Base-by-base conservation (phyloP, 1,284 basidiomycete species). In the Malassezia nana region DNA sequence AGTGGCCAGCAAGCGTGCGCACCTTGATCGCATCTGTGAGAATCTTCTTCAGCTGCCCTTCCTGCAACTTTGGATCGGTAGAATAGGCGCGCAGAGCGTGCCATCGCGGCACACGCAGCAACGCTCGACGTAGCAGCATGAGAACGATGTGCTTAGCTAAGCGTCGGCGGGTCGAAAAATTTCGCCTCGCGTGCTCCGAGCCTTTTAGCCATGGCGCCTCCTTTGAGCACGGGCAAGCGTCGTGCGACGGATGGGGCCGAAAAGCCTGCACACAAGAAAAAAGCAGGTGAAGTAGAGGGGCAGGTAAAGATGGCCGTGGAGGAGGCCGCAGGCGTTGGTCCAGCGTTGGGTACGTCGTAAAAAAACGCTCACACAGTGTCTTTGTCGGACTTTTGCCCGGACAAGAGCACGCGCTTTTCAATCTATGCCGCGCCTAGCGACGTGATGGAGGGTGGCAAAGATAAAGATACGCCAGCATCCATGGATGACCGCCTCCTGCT, bases 401-500 rank as follows among this genome's bases (percentile, higher is more conserved):
- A 33, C 3, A 40, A 32, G 18, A 22, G 31, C n/a, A 47, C 46
- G 10, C 26, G 31, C 24, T 56, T 56, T 43, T 10, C 28, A 4
- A 31, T 56, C 29, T 56, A 51, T 49, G 18, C 25, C 16, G 54
- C 48, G 9, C 38, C 48, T 15, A 51, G 44, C 29, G 47, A 45
- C 25, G 40, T 16, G 2, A 16, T 30, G 3, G 33, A 40, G 9
- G 16, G 33, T 13, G 28, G 10, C 3, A 15, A 46, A 2, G 32
- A 22, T 2, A 28, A 45, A 2, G 9, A 22, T 35, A 18, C 30
- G 30, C 26, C 24, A 13, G 40, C 52, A 6, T 32, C 32, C 2
- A 20, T 55, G 22, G 24, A 66, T 24, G 66, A 67, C 42, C 48
- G 65, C 10, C 56, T 68, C 22, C 33, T 68, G 7, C 60, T 70